Evolutionary conservation across 2,329 filamentous ascomycete genomes (phyloP).

Genomic region (Dothideomycetes sp.): DNA sequence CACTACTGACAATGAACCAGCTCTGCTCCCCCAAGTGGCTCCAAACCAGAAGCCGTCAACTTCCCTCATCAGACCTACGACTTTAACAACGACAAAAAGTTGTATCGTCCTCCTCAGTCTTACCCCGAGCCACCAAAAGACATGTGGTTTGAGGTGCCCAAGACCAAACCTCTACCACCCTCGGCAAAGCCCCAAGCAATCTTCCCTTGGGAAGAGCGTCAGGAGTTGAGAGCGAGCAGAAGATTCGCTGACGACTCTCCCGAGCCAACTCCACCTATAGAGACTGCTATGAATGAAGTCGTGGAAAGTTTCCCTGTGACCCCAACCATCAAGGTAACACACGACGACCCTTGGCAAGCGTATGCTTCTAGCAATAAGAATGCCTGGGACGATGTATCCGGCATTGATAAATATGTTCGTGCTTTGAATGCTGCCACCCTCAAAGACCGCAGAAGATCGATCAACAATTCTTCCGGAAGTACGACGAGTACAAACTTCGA

Average conservation of each 20-base stretch:
- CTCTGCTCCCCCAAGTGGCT: slow-evolving; percentile 47
- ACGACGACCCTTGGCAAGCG: slow-evolving; percentile 58
- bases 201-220: slow-evolving; percentile 81
- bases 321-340: slow-evolving; percentile 38
- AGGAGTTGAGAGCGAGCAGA: slow-evolving; percentile 54
- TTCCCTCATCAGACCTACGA: slow-evolving; percentile 70
- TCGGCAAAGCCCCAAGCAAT: slow-evolving; percentile 56
- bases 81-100: slow-evolving; percentile 67
- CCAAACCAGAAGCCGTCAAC: slow-evolving; percentile 75
- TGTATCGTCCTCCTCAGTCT: slow-evolving; percentile 65
- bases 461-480: slow-evolving; percentile 17
- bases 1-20: slow-evolving; percentile 10
- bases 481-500: slow-evolving; percentile 15
- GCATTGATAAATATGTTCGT: slow-evolving; percentile 81
- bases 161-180: slow-evolving; percentile 46
- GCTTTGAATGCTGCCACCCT: slow-evolving; percentile 55
- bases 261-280: slow-evolving; percentile 15
- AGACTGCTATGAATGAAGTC: not conserved
- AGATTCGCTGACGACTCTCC: slow-evolving; percentile 52
- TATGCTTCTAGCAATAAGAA: slow-evolving; percentile 60
- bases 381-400: slow-evolving; percentile 86
- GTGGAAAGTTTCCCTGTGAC: slow-evolving; percentile 26
- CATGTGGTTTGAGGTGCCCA: slow-evolving; percentile 80
- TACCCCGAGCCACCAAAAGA: slow-evolving; percentile 78
- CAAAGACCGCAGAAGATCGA: slow-evolving; percentile 36